Evolutionary conservation across 495 filamentous ascomycete genomes (phyloP).

Genomic region (Tuber calosporum): DNA sequence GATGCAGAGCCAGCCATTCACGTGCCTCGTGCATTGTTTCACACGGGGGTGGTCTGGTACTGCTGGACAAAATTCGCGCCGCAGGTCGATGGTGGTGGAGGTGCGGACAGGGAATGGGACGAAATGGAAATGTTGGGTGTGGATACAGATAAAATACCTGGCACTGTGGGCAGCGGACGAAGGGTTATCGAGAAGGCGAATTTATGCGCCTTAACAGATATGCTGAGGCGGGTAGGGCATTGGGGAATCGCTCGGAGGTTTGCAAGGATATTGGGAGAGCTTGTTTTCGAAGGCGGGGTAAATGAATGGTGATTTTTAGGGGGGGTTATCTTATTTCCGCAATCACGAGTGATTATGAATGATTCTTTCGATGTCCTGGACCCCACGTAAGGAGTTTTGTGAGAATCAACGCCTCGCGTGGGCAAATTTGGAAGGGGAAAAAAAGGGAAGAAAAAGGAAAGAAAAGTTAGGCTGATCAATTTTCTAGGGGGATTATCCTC

Average conservation of each 20-base stretch:
- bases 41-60: conserved; percentile 21
- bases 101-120: neutral
- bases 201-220: conserved; percentile 8
- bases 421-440: neutral
- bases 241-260: conserved; percentile 14
- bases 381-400: neutral
- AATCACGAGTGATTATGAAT: neutral
- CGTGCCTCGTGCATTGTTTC: conserved; percentile 21
- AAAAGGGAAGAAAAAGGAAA: neutral
- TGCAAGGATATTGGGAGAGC: conserved; percentile 7
- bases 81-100: neutral
- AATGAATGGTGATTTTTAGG: neutral
- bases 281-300: conserved; percentile 8
- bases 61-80: conserved; percentile 11
- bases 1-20: conserved; percentile 30
- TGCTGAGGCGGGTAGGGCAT: conserved; percentile 8
- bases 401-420: neutral
- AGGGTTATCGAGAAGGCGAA: neutral
- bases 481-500: neutral
- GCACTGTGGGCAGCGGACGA: neutral
- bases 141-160: neutral
- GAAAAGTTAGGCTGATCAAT: neutral
- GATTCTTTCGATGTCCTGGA: neutral
- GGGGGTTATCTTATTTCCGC: neutral
- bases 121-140: conserved; percentile 6